Percentiles rank a stretch among this genome's conserved stretches.
Conservation (phyloP, 2,329 filamentous ascomycete species). For the Microdochium bolleyi region DNA sequence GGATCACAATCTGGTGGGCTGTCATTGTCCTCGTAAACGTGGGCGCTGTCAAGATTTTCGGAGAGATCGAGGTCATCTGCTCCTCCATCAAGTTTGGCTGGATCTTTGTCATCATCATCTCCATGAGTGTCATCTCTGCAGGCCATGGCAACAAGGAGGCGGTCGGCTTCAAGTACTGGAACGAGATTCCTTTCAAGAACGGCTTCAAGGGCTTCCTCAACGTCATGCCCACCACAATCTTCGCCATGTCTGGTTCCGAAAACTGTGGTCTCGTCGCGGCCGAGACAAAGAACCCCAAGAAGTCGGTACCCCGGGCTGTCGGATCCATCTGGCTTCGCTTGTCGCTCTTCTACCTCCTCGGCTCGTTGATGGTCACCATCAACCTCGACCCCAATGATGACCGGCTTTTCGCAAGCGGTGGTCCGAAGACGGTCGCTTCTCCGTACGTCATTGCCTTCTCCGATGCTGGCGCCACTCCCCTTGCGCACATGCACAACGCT, state of each 20-base stretch:
- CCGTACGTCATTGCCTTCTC: slow-evolving; percentile 37
- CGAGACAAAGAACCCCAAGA: slow-evolving; percentile 31
- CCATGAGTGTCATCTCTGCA: slow-evolving; percentile 32
- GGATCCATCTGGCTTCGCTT: slow-evolving; percentile 36
- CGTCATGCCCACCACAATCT: slow-evolving; percentile 38
- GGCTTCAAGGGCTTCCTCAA: slow-evolving; percentile 43
- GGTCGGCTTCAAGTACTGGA: slow-evolving; percentile 37
- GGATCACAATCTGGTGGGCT: slow-evolving; percentile 33
- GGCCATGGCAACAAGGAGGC: slow-evolving; percentile 28
- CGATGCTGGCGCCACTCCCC: slow-evolving; percentile 25
- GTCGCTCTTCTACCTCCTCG: slow-evolving; percentile 34
- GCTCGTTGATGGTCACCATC: slow-evolving; percentile 34
- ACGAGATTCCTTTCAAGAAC: slow-evolving; percentile 28
- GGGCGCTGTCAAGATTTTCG: slow-evolving; percentile 32
- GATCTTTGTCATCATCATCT: slow-evolving; percentile 39
- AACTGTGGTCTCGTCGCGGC: slow-evolving; percentile 32
- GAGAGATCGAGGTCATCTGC: slow-evolving; percentile 34
- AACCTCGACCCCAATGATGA: slow-evolving; percentile 29
- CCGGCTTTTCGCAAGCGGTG: slow-evolving; percentile 29
- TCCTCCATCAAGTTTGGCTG: slow-evolving; percentile 36
- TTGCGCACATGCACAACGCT: slow-evolving; percentile 39
- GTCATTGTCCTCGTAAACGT: slow-evolving; percentile 30
- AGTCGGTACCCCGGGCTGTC: slow-evolving; percentile 33
- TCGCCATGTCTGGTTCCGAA: slow-evolving; percentile 43
- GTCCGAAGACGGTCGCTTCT: slow-evolving; percentile 27